These are phyloP conservation scores for Fistulina hepatica DNA, from an alignment of 1,284 basidiomycete species.

Conservation along the genomic window DNA sequence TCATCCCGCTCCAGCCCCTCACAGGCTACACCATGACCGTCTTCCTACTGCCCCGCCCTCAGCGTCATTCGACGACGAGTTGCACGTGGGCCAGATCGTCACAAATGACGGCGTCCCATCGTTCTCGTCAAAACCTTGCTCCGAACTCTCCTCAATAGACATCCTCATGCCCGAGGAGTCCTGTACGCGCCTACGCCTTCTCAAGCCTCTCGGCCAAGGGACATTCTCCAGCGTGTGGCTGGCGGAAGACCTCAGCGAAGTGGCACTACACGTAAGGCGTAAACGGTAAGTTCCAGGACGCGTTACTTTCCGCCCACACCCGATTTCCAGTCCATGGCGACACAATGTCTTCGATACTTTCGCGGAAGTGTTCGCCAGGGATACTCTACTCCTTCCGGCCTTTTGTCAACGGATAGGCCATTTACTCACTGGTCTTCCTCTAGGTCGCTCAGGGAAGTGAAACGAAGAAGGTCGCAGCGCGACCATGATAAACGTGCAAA, in stretches of 20 bases:
- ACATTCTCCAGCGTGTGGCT: conserved; percentile 75
- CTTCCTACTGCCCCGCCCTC: conserved; percentile 6
- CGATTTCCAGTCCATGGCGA: conserved; percentile 10
- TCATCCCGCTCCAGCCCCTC: background rate
- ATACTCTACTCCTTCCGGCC: background rate
- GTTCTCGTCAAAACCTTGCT: conserved; percentile 7
- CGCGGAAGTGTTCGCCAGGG: conserved; percentile 11
- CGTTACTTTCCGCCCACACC: conserved; percentile 15
- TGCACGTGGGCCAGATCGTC: conserved; percentile 10
- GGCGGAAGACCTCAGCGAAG: conserved; percentile 39
- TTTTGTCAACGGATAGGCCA: conserved; percentile 2
- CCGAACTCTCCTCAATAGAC: conserved; percentile 8
- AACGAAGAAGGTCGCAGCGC: no score
- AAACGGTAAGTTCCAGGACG: conserved; percentile 25
- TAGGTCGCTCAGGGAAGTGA: background rate
- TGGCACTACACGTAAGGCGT: conserved; percentile 33
- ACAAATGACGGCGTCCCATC: conserved; percentile 9
- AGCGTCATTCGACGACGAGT: conserved; percentile 2
- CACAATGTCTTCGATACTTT: conserved; percentile 6
- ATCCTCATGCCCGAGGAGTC: conserved; percentile 11
- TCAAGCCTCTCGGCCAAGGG: conserved; percentile 55
- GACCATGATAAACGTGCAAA: no score
- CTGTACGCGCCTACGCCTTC: conserved; percentile 28
- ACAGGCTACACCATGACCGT: background rate
- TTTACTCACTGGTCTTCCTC: background rate